Conservation (phyloP, 208 protist species). For the Leishmania amazonensis region DNA sequence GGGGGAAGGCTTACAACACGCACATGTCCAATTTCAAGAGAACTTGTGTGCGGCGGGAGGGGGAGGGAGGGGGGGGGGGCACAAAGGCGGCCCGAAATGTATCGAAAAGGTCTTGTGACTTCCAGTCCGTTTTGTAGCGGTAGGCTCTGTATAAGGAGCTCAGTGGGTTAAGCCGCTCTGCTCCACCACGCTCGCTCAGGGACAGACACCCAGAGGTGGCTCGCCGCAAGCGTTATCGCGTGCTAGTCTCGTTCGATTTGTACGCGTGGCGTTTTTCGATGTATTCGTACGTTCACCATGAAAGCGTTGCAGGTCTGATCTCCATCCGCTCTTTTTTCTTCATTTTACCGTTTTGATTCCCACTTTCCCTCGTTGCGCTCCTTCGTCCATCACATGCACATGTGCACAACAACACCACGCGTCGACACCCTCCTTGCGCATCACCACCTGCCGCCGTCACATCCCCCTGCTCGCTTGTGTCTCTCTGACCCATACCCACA, state of each 20-base stretch:
- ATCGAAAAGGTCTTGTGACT: background rate
- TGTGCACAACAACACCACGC: background rate
- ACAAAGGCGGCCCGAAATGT: background rate
- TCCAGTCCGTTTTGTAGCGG: background rate
- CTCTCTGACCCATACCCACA: background rate
- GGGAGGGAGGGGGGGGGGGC: no score
- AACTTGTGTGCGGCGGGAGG: background rate
- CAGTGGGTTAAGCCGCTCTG: background rate
- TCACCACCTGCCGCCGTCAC: background rate
- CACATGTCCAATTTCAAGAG: background rate
- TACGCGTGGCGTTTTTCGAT: background rate
- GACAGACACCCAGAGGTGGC: background rate
- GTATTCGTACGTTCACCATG: background rate
- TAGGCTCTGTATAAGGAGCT: background rate
- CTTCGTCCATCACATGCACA: conserved; percentile 1
- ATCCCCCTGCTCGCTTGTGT: background rate
- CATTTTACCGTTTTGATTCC: background rate
- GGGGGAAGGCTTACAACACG: no score
- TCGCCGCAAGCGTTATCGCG: background rate
- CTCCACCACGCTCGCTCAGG: background rate
- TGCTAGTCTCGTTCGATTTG: background rate
- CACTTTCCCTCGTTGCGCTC: background rate
- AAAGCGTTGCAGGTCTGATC: background rate
- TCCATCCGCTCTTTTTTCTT: background rate
- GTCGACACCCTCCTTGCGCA: background rate